Percentiles rank a stretch among this genome's conserved stretches.
These are phyloP conservation scores for Wickerhamiella cacticola DNA, from an alignment of 805 yeast genomes.

Conservation along the genomic window DNA sequence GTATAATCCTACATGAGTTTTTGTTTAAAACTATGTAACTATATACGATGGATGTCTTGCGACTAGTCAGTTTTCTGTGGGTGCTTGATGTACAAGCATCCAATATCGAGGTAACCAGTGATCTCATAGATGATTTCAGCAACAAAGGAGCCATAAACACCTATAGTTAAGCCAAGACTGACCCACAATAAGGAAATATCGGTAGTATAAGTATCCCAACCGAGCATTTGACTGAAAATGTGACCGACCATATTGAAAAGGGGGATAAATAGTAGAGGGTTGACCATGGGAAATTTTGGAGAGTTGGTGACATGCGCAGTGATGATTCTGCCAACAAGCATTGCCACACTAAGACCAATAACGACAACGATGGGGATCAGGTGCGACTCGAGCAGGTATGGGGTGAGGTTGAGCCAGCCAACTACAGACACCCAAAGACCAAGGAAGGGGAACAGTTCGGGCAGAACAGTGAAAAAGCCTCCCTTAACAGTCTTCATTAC, in stretches of 20 bases:
- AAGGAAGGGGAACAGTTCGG: slow-evolving; percentile 53
- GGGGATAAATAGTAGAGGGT: slow-evolving; percentile 47
- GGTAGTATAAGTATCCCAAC: slow-evolving; percentile 33
- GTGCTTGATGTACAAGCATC: slow-evolving; percentile 11
- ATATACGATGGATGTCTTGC: too few relatives aligned
- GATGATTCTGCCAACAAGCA: slow-evolving; percentile 82
- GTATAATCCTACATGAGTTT: too few relatives aligned
- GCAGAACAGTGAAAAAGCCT: slow-evolving; percentile 30
- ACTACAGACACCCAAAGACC: slow-evolving; percentile 42
- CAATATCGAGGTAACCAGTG: slow-evolving; percentile 66
- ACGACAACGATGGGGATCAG: slow-evolving; percentile 49
- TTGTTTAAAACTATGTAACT: too few relatives aligned
- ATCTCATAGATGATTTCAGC: slow-evolving; percentile 66
- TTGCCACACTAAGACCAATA: slow-evolving; percentile 66
- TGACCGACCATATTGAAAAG: slow-evolving; percentile 54
- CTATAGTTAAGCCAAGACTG: slow-evolving; percentile 57
- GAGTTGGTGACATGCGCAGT: slow-evolving; percentile 75
- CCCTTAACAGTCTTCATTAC: slow-evolving; percentile 31
- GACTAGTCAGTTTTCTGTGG: slow-evolving; percentile 6
- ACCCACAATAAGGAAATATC: slow-evolving; percentile 35
- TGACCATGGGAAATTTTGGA: slow-evolving; percentile 49
- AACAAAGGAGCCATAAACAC: slow-evolving; percentile 52
- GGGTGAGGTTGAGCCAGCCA: slow-evolving; percentile 37
- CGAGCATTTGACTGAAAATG: slow-evolving; percentile 37
- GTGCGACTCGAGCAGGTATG: slow-evolving; percentile 31